Evolutionary conservation across 371 early-diverging fungal genomes (phyloP), one percentile per base, ranked within the genome.

Genomic region (Cokeromyces recurvatus): DNA sequence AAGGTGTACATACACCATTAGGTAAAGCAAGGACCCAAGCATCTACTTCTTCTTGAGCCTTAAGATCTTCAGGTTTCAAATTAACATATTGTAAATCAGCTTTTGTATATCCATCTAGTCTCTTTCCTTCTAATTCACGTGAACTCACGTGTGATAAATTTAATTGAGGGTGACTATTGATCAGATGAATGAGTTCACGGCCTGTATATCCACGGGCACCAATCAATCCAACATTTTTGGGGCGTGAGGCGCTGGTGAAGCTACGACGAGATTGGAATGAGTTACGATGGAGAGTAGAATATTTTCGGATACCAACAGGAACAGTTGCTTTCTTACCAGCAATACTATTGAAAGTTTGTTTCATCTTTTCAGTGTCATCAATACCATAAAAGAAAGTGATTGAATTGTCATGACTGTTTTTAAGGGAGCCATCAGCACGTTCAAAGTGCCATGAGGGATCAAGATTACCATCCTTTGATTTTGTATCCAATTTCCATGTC

Each of bases 201-300:
- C 98, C 98, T 20, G 95, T 94, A 66, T 89, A 91, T 11, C 98
- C 98, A 56, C 98, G 90, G 9, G 96, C 98, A 45, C 97, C 97
- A 47, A 97, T 93, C 29, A 97, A 71, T 27, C 96, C 96, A 38
- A 97, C 86, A 43, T 76, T 76, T 68, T 77, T 77, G 19, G 53
- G 41, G 2, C 49, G 39, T 7, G 62, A 42, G n/a, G 71, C 55
- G 21, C 70, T 82, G 23, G 78, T 61, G 65, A 74, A 85, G 39
- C 76, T 62, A 53, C 82, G 83, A 35, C 82, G 78, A 24, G 52
- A 41, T 22, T 49, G 38, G 22, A 44, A 43, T 12, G 25, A 35
- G 23, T 45, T 49, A 52, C 62, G 46, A 49, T 56, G 25, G 14
- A 34, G 14, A n/a, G 72, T 69, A 14, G 68, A 69, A 44, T 50